Evolutionary conservation across 768 basidiomycete species (phyloP).

Genomic region (Russula lepida): DNA sequence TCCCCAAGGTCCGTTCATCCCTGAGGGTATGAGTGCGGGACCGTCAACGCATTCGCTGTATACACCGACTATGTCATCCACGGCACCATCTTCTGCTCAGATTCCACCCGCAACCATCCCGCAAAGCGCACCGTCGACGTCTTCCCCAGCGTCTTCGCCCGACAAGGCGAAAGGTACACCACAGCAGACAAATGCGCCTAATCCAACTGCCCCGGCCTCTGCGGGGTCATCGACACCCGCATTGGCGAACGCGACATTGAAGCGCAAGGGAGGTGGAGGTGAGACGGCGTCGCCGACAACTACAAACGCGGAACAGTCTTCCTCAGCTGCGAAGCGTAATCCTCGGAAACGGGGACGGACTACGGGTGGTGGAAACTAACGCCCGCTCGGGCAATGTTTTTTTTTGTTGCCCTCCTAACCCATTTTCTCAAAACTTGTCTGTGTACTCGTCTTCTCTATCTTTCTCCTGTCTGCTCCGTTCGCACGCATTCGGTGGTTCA

Average conservation of each 20-base stretch:
- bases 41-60: slow-evolving; percentile 18
- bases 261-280: slow-evolving; percentile 28
- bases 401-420: not conserved
- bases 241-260: slow-evolving; percentile 26
- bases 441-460: not conserved
- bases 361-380: slow-evolving; percentile 38
- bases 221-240: slow-evolving; percentile 25
- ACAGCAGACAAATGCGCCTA: slow-evolving; percentile 19
- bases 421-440: not conserved
- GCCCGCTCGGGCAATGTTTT: not conserved
- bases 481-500: slow-evolving; percentile 13
- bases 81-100: slow-evolving; percentile 14
- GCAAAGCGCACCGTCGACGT: slow-evolving; percentile 17
- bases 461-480: not conserved
- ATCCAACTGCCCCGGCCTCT: slow-evolving; percentile 10
- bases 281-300: slow-evolving; percentile 46
- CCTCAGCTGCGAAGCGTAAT: slow-evolving; percentile 40
- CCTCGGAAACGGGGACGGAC: slow-evolving; percentile 50
- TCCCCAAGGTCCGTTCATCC: slow-evolving; percentile 4
- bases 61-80: slow-evolving; percentile 13
- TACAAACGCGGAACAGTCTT: slow-evolving; percentile 35
- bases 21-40: slow-evolving; percentile 16
- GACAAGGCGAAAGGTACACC: slow-evolving; percentile 21
- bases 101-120: slow-evolving; percentile 36
- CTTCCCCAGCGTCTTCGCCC: slow-evolving; percentile 11